Percentiles rank a stretch among this genome's conserved stretches.
Evolutionary conservation across 352 stramenopile genomes (phyloP).

Genomic region (Phytopythium aichiense): DNA sequence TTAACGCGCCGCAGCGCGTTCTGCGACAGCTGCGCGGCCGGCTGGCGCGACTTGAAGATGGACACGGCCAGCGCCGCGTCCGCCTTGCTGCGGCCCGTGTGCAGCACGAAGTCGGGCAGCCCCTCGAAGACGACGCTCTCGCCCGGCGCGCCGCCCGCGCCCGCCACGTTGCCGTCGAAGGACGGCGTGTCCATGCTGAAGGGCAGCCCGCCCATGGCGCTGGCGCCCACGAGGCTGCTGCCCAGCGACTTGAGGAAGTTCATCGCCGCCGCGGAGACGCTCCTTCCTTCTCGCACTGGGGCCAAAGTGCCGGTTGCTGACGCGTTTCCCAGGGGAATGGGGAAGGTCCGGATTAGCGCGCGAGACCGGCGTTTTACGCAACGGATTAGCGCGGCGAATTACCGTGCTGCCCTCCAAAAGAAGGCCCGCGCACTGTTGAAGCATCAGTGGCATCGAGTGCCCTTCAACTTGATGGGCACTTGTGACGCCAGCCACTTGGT

Average conservation of each 20-base stretch:
- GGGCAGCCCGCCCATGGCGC: constrained; percentile 64
- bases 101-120: constrained; percentile 80
- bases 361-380: too few relatives aligned
- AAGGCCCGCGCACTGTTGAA: too few relatives aligned
- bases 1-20: constrained; percentile 92
- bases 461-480: too few relatives aligned
- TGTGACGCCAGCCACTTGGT: too few relatives aligned
- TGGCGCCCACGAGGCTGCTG: constrained; percentile 58
- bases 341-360: too few relatives aligned
- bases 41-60: constrained; percentile 92
- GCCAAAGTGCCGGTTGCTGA: too few relatives aligned
- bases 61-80: constrained; percentile 76
- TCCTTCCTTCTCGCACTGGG: neutral
- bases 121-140: constrained; percentile 51
- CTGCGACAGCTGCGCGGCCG: constrained; percentile 69
- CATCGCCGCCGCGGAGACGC: constrained; percentile 30
- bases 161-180: constrained; percentile 33
- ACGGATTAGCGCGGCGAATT: too few relatives aligned
- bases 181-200: constrained; percentile 47
- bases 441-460: too few relatives aligned
- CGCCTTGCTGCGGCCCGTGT: constrained; percentile 82
- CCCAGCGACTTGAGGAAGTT: constrained; percentile 89
- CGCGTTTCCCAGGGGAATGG: too few relatives aligned
- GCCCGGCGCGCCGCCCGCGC: constrained; percentile 32
- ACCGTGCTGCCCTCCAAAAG: too few relatives aligned